Conservation (phyloP, 257 asterid species). For the Osmanthus fragrans region DNA sequence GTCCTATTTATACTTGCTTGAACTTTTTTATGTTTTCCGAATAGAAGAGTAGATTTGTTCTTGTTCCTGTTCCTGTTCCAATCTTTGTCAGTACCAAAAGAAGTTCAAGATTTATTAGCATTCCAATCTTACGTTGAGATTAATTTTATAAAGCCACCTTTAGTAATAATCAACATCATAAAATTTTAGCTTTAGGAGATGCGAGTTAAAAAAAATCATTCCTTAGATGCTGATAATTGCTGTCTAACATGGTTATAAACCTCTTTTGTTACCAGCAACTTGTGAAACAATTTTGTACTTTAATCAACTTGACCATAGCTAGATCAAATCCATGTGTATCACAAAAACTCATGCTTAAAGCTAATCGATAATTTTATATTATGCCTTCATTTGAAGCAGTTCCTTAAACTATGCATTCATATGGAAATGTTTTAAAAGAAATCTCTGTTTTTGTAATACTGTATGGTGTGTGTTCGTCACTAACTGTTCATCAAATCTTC, state of each 20-base stretch:
- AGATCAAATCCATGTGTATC: not conserved
- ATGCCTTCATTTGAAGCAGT: constrained; percentile 1
- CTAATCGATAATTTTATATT: not conserved
- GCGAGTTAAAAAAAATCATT: not conserved
- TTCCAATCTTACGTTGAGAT: not conserved
- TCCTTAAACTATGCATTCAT: not conserved
- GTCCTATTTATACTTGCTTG: not conserved
- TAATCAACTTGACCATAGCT: not conserved
- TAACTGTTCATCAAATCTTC: not conserved
- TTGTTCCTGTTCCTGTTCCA: not conserved
- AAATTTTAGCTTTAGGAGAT: not conserved
- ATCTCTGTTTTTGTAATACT: not conserved
- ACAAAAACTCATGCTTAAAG: not conserved
- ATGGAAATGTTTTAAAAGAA: not conserved
- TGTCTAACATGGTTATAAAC: not conserved
- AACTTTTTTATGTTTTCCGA: not conserved
- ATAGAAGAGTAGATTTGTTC: not conserved
- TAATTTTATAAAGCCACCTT: not conserved
- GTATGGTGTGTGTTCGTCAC: not conserved
- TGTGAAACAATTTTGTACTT: not conserved
- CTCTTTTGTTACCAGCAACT: not conserved
- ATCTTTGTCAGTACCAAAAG: not conserved
- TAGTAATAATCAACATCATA: not conserved
- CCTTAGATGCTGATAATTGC: not conserved
- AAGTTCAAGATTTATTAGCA: not conserved